phyloP scores from a whole-genome alignment of 352 stramenopile species.

The Pythium rishiriense region DNA sequence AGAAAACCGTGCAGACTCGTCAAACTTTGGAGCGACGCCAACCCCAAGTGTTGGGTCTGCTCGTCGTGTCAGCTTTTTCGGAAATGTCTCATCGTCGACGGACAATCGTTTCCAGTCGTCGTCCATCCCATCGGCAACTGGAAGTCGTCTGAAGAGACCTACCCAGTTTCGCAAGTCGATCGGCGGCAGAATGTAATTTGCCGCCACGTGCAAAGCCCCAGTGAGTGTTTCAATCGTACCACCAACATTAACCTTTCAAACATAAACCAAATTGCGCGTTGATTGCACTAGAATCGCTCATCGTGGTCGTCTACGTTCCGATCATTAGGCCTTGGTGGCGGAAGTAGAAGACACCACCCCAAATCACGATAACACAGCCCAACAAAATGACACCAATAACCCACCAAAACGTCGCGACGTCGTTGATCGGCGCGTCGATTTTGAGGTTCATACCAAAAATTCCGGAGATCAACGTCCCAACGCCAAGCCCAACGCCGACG shows the following conservation, averaged over 20 bases:
- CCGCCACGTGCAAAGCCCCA: background rate
- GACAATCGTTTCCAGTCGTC: conserved; percentile 17
- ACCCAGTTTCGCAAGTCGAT: conserved; percentile 34
- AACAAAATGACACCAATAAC: conserved; percentile 31
- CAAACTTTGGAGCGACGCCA: conserved; percentile 13
- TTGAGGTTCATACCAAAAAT: conserved; percentile 54
- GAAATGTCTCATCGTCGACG: background rate
- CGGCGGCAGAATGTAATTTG: conserved; percentile 19
- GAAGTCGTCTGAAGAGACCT: conserved; percentile 28
- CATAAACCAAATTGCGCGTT: background rate
- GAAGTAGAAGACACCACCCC: conserved; percentile 31
- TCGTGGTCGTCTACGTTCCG: conserved; percentile 13
- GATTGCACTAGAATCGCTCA: background rate
- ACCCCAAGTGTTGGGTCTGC: conserved; percentile 2
- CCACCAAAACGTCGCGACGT: conserved; percentile 34
- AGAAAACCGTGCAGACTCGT: conserved; percentile 23
- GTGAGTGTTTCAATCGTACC: background rate
- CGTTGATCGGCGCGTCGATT: conserved; percentile 29
- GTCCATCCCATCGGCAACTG: conserved; percentile 2
- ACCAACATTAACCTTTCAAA: background rate
- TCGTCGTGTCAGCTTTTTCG: conserved; percentile 29
- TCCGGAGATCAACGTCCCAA: conserved; percentile 43
- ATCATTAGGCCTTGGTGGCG: conserved; percentile 31
- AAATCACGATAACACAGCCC: conserved; percentile 25
- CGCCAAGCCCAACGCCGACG: conserved; percentile 31